Conservation (phyloP, 352 stramenopile species). For the Globisporangium takayamanum region DNA sequence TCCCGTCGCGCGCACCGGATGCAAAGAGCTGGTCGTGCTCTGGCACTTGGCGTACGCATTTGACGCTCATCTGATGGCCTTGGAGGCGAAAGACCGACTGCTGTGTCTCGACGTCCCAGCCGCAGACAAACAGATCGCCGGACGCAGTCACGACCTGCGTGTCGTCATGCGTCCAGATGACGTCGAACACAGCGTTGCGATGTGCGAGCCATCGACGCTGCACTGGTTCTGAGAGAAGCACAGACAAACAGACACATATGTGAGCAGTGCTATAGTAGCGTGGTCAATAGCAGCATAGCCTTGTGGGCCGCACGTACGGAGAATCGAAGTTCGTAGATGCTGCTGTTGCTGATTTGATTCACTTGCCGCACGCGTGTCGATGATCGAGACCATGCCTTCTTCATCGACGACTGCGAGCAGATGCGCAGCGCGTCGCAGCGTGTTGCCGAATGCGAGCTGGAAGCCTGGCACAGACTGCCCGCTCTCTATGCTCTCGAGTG, state of each 20-base stretch:
- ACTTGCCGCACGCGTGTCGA: constrained; percentile 21
- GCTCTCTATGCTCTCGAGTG: constrained; percentile 7
- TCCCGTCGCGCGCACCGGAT: constrained; percentile 53
- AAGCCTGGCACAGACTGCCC: constrained; percentile 33
- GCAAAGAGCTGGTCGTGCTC: constrained; percentile 33
- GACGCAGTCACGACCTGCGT: constrained; percentile 45
- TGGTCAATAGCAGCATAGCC: no score
- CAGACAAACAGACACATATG: no score
- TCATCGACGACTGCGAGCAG: constrained; percentile 50
- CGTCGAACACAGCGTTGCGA: constrained; percentile 68
- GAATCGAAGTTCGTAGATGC: background rate
- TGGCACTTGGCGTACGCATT: constrained; percentile 53
- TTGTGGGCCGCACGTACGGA: background rate
- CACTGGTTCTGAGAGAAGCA: background rate
- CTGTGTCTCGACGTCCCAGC: constrained; percentile 51
- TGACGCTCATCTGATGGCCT: constrained; percentile 69
- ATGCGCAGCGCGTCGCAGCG: constrained; percentile 4
- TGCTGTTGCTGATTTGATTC: background rate
- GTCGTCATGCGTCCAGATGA: constrained; percentile 50
- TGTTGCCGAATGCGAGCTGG: constrained; percentile 40
- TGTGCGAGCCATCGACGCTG: constrained; percentile 37
- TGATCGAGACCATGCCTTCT: constrained; percentile 41
- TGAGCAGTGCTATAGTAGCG: no score
- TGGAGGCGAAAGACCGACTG: constrained; percentile 24
- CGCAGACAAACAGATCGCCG: constrained; percentile 42